These are phyloP conservation scores for Pleodorina starrii DNA, from an alignment of 139 green algal genomes.

Conservation along the genomic window DNA sequence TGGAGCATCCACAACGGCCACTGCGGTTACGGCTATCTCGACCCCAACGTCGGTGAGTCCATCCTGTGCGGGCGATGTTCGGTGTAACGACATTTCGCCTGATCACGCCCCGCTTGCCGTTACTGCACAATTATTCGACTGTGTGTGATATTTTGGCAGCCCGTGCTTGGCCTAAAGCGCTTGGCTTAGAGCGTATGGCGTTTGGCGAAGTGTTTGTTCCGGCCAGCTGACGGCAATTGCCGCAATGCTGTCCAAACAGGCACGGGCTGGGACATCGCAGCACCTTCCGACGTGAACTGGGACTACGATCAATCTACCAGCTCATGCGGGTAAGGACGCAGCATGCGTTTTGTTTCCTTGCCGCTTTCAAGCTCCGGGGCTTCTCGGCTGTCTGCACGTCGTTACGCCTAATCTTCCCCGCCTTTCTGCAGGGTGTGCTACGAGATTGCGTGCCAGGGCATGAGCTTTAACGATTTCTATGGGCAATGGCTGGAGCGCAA, in stretches of 20 bases:
- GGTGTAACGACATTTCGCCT: neutral
- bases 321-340: neutral
- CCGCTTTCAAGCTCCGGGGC: neutral
- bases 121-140: too few relatives aligned
- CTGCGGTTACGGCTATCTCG: slow-evolving; percentile 36
- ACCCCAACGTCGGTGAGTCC: slow-evolving; percentile 24
- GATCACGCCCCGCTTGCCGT: too few relatives aligned
- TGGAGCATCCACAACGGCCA: slow-evolving; percentile 38
- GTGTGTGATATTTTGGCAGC: too few relatives aligned
- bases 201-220: too few relatives aligned
- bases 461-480: slow-evolving; percentile 41
- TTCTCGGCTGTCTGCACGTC: too few relatives aligned
- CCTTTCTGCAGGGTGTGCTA: slow-evolving; percentile 38
- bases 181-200: too few relatives aligned
- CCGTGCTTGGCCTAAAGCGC: too few relatives aligned
- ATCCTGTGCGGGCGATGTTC: neutral
- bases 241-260: too few relatives aligned
- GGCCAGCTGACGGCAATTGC: too few relatives aligned
- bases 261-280: slow-evolving; percentile 50
- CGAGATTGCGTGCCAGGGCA: slow-evolving; percentile 39
- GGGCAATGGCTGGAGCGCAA: slow-evolving; percentile 3
- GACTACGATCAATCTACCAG: slow-evolving; percentile 25
- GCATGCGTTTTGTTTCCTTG: too few relatives aligned
- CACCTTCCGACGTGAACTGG: slow-evolving; percentile 45
- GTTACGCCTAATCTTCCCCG: too few relatives aligned